These are phyloP conservation scores for Juncus effusus DNA, from an alignment of 176 grass and related monocot species.

Conservation along the genomic window DNA sequence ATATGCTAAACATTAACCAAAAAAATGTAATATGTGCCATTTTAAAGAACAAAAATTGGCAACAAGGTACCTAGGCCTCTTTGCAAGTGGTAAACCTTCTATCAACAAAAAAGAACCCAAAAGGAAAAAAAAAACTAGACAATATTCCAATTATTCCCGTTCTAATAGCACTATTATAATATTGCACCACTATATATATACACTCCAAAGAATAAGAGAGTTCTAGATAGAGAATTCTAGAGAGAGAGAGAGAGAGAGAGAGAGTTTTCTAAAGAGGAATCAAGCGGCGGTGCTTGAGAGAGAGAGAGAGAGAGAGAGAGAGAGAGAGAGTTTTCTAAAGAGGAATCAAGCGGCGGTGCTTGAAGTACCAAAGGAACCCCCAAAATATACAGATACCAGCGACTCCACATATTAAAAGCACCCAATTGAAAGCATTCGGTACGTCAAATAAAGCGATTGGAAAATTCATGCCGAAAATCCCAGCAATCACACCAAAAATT, in stretches of 20 bases:
- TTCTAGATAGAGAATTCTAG: constrained; percentile 32
- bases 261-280: constrained; percentile 57
- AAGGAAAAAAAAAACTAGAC: not conserved
- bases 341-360: constrained; percentile 67
- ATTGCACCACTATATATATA: constrained; percentile 33
- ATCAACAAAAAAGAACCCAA: constrained; percentile 17
- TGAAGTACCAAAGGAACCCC: constrained; percentile 81
- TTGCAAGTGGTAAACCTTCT: not conserved
- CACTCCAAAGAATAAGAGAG: constrained; percentile 36
- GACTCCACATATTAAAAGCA: constrained; percentile 44
- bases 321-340: constrained; percentile 39
- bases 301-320: too few relatives aligned
- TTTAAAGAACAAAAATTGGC: too few relatives aligned
- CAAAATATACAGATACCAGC: constrained; percentile 57
- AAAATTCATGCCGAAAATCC: constrained; percentile 98
- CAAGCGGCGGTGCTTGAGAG: constrained; percentile 71
- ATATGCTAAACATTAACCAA: too few relatives aligned
- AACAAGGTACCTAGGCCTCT: not conserved
- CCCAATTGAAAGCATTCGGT: constrained; percentile 72
- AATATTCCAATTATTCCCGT: constrained; percentile 14
- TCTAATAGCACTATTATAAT: constrained; percentile 2
- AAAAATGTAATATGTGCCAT: too few relatives aligned
- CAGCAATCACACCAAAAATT: constrained; percentile 77
- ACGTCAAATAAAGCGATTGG: constrained; percentile 42
- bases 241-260: constrained; percentile 6